Evolutionary conservation across 495 filamentous ascomycete genomes (phyloP).

Genomic region (Daldinia bambusicola): DNA sequence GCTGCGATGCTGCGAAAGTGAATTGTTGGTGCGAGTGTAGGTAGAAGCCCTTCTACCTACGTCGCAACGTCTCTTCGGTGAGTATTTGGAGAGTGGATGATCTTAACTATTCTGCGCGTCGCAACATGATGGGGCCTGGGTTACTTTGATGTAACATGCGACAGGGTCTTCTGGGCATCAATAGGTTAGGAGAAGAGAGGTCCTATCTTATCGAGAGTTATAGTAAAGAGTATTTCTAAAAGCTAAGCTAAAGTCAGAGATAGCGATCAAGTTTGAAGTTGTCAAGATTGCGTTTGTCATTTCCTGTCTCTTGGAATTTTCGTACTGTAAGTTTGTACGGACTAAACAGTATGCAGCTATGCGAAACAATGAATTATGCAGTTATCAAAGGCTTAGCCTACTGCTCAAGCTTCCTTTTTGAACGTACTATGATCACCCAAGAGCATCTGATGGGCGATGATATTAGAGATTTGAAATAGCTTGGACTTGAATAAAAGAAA

Average conservation of each 20-base stretch:
- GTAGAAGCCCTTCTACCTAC: background rate
- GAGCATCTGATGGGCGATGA: no score
- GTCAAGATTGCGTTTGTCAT: slow-evolving; percentile 1
- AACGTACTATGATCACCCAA: no score
- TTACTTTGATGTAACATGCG: slow-evolving; percentile 1
- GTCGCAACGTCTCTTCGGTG: background rate
- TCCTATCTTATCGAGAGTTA: background rate
- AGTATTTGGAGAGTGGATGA: slow-evolving; percentile 1
- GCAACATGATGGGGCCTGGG: background rate
- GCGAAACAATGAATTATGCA: background rate
- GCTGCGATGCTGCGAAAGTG: background rate
- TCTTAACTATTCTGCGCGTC: background rate
- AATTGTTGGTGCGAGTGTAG: background rate
- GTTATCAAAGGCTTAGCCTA: no score
- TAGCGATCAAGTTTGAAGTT: background rate
- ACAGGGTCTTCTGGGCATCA: background rate
- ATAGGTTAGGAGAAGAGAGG: background rate
- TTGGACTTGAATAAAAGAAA: no score
- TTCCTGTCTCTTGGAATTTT: no score
- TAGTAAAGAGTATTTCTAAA: slow-evolving; percentile 4
- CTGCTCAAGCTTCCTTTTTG: no score
- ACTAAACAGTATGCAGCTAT: background rate
- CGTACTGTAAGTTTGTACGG: no score
- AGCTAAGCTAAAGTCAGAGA: slow-evolving; percentile 1
- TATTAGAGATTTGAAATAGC: no score